Base-by-base conservation (phyloP, 208 protist species). In the Porcisia hertigi region DNA sequence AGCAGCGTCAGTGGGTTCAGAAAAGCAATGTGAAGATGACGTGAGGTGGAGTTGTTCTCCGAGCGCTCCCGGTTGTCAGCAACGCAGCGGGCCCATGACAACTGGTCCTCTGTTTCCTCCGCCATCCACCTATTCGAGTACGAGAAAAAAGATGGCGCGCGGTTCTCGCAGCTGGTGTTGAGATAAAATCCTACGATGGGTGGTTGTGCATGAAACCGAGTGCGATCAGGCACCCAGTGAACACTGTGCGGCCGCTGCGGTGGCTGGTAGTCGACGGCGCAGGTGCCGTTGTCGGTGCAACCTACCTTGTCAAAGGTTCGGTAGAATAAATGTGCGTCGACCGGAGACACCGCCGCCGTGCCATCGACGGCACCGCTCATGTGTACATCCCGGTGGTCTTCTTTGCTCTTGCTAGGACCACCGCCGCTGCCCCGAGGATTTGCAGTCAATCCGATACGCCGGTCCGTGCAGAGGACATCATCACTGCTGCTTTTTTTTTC, bases 41-140 rank as follows among this genome's bases (percentile, higher is more conserved):
- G 90, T 34, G 93, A 91, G 3, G 93, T 97, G 11, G 87, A 77
- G 30, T 88, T 87, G 58, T 84, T 67, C 57, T 81, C 72, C 11
- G 88, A 93, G 18, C 91, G 88, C 77, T 89, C 85, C 14, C 84
- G 67, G 81, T 97, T 95, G 80, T 97, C 91, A 14, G 87, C 86
- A 41, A 73, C 53, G 18, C 89, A 86, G 63, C 74, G 63, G 16
- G 90, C 84, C 86, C 90, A 96, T 3, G 72, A 52, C 54, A 82
- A 78, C 39, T 82, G 71, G 45, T 88, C 76, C 30, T 76, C 73
- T 62, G 81, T 83, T 7, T 59, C 30, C 11, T 77, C 47, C 41
- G 75, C 53, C 23, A 62, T 52, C 18, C 69, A 67, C 7, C 55
- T 69, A 58, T 45, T 39, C 49, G 74, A 30, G 69, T 78, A 57